Base-by-base conservation (phyloP, 2,329 filamentous ascomycete species). In the Capronia epimyces region DNA sequence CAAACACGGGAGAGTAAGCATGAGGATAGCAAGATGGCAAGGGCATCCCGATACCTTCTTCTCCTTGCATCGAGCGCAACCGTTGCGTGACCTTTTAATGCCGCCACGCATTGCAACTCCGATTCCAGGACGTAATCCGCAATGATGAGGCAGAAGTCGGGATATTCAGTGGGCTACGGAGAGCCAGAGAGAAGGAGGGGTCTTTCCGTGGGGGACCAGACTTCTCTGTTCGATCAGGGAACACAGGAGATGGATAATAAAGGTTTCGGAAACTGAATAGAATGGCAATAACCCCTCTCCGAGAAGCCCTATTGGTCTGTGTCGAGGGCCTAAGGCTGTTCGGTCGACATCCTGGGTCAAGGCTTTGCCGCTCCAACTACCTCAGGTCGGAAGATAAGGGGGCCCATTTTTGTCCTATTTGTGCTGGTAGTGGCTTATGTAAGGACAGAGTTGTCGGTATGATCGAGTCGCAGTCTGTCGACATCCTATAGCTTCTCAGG, bases 31-130 rank as follows among this genome's bases (percentile, higher is more conserved):
- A 25, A 25, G 9, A 43, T 9, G 7, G n/a, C 10, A 16, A 27
- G 12, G 12, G 12, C 7, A 9, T 32, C 7, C 12, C 29, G n/a
- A 9, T 43, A 43, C 40, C 40, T 43, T 43, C 22, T 22, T 43
- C 15, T 43, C 40, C 22, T 43, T 43, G 40, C 40, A 43, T 8
- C 40, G 40, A 24, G 40, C 22, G 22, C 40, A 43, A 4, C 40
- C 40, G 9, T 24, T 43, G 24, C 40, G 40, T 9, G 40, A 24
- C 24, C 40, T 24, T 25, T 43, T 43, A 20, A 43, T 43, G 10
- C 40, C 40, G 8, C 40, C 44, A 22, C 32, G 22, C 20, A 60
- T 61, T 20, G 16, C 20, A 3, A 22, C 9, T 4, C 12, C 24
- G 24, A 10, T 10, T 5, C 24, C 5, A 10, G 10, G 10, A 10